phyloP scores from a whole-genome alignment of 371 early-diverging fungal genomes.

The Rhizopus sp. region DNA sequence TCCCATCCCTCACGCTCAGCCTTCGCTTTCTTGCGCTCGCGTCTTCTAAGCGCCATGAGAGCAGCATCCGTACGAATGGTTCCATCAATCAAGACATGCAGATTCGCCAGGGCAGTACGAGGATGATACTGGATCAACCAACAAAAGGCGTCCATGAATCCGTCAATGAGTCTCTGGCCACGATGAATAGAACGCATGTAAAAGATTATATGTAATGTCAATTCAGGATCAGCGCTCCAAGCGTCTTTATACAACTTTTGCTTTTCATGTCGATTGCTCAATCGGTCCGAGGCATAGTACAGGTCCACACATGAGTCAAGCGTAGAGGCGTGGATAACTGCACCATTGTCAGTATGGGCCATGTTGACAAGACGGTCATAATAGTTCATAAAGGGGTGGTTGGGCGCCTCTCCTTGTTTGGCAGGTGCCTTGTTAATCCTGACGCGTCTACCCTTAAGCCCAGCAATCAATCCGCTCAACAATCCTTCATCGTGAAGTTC shows the following conservation, averaged over 20 bases:
- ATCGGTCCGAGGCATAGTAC: constrained; percentile 44
- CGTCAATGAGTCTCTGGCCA: constrained; percentile 51
- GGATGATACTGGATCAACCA: constrained; percentile 53
- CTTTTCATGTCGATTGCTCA: background rate
- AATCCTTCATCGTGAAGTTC: constrained; percentile 28
- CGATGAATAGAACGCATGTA: constrained; percentile 58
- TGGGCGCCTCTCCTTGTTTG: background rate
- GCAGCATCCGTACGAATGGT: constrained; percentile 19
- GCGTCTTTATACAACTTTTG: constrained; percentile 23
- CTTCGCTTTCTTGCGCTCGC: constrained; percentile 14
- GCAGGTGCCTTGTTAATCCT: background rate
- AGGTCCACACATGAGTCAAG: constrained; percentile 52
- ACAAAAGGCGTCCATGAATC: constrained; percentile 45
- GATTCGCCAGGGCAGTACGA: constrained; percentile 47
- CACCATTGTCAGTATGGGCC: constrained; percentile 51
- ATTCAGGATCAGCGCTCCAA: constrained; percentile 47
- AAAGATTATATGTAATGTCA: constrained; percentile 56
- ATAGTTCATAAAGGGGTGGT: constrained; percentile 38
- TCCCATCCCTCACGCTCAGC: constrained; percentile 29
- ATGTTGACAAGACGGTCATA: constrained; percentile 32
- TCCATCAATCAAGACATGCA: constrained; percentile 43
- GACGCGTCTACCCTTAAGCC: constrained; percentile 2
- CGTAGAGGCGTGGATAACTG: constrained; percentile 47
- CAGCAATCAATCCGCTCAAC: constrained; percentile 21
- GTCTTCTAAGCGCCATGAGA: constrained; percentile 6